These are phyloP conservation scores for Jacaranda copaia DNA, from an alignment of 257 asterid genomes.

Conservation along the genomic window DNA sequence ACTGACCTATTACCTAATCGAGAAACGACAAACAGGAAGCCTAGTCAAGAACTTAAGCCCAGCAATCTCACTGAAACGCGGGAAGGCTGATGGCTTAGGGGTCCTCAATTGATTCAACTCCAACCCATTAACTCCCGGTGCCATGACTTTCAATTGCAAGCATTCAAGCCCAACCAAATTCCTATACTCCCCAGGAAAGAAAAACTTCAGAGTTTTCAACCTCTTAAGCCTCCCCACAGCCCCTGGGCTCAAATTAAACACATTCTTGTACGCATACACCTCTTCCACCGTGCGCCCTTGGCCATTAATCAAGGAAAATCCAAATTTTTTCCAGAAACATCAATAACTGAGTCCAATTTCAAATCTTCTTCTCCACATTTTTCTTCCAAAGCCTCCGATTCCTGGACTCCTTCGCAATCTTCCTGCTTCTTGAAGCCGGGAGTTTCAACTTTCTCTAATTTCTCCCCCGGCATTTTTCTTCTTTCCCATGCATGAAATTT, in stretches of 20 bases:
- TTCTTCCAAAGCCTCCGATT: slow-evolving; percentile 40
- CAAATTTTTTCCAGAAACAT: slow-evolving; percentile 69
- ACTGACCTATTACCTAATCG: slow-evolving; percentile 65
- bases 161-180: slow-evolving; percentile 72
- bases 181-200: slow-evolving; percentile 69
- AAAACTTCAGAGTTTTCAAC: slow-evolving; percentile 78
- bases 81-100: slow-evolving; percentile 72
- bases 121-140: slow-evolving; percentile 74
- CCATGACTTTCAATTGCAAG: slow-evolving; percentile 78
- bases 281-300: slow-evolving; percentile 54
- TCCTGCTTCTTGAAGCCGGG: slow-evolving; percentile 37
- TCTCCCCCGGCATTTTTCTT: slow-evolving; percentile 60
- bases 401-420: slow-evolving; percentile 32
- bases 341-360: slow-evolving; percentile 54
- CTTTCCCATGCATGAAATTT: slow-evolving; percentile 25
- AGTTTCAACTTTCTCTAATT: slow-evolving; percentile 49
- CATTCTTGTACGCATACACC: slow-evolving; percentile 80
- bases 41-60: slow-evolving; percentile 78
- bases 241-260: slow-evolving; percentile 73
- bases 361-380: slow-evolving; percentile 39
- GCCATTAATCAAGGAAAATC: slow-evolving; percentile 58
- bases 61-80: slow-evolving; percentile 70
- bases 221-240: slow-evolving; percentile 64
- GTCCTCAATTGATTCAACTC: slow-evolving; percentile 73
- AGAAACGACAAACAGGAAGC: slow-evolving; percentile 90